Conservation (phyloP, 257 asterid species). For the Nemophila menziesii region DNA sequence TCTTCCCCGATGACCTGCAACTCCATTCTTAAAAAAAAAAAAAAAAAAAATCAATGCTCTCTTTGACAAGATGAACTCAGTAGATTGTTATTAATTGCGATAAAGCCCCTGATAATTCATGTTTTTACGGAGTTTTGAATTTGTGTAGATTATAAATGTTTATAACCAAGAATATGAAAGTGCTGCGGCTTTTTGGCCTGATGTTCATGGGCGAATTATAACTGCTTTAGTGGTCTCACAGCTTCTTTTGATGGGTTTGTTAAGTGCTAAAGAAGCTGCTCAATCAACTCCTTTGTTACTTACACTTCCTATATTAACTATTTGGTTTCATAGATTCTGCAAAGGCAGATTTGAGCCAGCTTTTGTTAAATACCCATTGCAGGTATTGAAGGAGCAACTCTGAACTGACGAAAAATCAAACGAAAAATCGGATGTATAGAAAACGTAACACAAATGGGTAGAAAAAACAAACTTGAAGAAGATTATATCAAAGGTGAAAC, state of each 20-base stretch:
- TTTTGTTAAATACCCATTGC: constrained; percentile 60
- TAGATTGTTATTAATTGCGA: too few relatives aligned
- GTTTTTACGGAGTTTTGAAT: too few relatives aligned
- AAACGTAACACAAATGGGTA: too few relatives aligned
- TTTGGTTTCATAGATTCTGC: constrained; percentile 59
- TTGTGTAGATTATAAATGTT: constrained; percentile 83
- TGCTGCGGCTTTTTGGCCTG: constrained; percentile 94
- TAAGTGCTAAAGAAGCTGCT: constrained; percentile 58
- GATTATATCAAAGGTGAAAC: too few relatives aligned
- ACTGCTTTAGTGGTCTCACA: constrained; percentile 71
- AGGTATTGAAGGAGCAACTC: constrained; percentile 31
- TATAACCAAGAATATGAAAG: constrained; percentile 94
- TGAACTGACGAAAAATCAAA: too few relatives aligned
- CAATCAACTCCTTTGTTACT: constrained; percentile 59
- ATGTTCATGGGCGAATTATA: constrained; percentile 76
- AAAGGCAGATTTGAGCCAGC: constrained; percentile 86
- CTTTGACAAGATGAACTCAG: too few relatives aligned
- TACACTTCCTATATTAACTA: constrained; percentile 53
- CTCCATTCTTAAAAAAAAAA: too few relatives aligned
- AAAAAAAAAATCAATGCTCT: too few relatives aligned
- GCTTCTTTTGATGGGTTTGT: constrained; percentile 58
- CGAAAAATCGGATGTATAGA: too few relatives aligned
- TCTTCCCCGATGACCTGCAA: too few relatives aligned
- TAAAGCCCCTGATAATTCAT: too few relatives aligned
- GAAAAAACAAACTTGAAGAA: too few relatives aligned